These are phyloP conservation scores for Lanmaoa rubissima DNA, from an alignment of 768 basidiomycete genomes.

Conservation along the genomic window DNA sequence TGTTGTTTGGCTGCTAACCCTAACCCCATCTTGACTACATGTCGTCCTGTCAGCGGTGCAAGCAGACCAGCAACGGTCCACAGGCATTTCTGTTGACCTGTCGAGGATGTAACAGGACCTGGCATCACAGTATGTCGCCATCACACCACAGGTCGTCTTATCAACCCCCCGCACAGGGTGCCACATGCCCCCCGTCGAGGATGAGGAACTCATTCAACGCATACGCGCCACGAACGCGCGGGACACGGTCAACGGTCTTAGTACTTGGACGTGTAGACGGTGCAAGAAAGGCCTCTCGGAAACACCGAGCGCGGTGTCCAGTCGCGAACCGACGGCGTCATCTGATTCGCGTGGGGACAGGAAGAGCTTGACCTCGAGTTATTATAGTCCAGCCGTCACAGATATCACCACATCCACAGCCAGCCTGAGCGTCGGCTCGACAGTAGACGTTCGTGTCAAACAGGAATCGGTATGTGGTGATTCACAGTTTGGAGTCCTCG, in stretches of 20 bases:
- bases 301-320: conserved; percentile 1
- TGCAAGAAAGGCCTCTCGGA: conserved; percentile 25
- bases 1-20: conserved; percentile 14
- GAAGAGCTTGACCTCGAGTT: background rate
- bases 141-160: background rate
- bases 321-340: conserved; percentile 9
- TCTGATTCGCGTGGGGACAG: conserved; percentile 1
- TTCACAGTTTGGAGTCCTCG: background rate
- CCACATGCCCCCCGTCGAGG: conserved; percentile 31
- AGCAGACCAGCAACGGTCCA: conserved; percentile 22
- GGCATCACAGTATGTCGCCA: conserved; percentile 33
- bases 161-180: conserved; percentile 24
- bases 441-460: background rate
- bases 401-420: background rate
- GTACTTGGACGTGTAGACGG: conserved; percentile 30
- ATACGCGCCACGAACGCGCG: conserved; percentile 25
- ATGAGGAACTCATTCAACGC: conserved; percentile 23
- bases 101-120: conserved; percentile 30
- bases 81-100: conserved; percentile 36
- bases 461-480: conserved; percentile 10
- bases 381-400: background rate
- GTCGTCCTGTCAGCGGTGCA: conserved; percentile 26
- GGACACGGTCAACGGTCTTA: conserved; percentile 23
- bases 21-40: conserved; percentile 19
- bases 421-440: background rate